Base-by-base conservation (phyloP, 495 filamentous ascomycete species). In the Trichodelitschia bisporula region DNA sequence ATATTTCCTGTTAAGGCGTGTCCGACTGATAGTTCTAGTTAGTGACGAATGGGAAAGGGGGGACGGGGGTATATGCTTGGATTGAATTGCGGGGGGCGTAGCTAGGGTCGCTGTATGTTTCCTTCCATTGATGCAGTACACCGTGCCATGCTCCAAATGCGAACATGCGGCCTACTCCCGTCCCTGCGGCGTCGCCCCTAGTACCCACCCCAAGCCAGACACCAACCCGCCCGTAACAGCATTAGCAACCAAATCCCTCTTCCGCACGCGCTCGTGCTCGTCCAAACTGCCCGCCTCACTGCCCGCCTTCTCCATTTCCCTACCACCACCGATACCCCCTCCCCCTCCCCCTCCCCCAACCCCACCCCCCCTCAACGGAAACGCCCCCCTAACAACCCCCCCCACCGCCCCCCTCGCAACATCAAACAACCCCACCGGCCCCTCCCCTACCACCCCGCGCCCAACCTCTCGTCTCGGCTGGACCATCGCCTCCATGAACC, bases 361-460 rank as follows among this genome's bases (percentile, higher is more conserved):
- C 6, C 64, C 64, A 38, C 69, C 69, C 3, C 66, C 59, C 39
- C 58, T 69, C 47, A 64, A 64, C 32, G 66, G 61, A 15, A 75
- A 61, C 4, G 89, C 82, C n/a, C n/a, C n/a, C n/a, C n/a, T n/a
- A n/a, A n/a, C n/a, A n/a, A n/a, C n/a, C n/a, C n/a, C n/a, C 24
- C 70, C 60, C 3, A 77, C 68, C 18, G 82, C 80, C 31, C 72
- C 79, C 17, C 79, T 61, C 4, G 83, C 80, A 25, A 95, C 66
- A 37, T 92, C 89, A 43, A 97, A 95, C 15, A 95, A 55, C 2
- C 79, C 82, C 72, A 93, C 83, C 0, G 86, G 86, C 19, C 78
- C 75, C 43, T 89, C 82, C 10, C 44, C 46, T 16, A 24, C 61
- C 11, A 42, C 40, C 18, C 6, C 6, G 15, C 40, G 36, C 12